These are phyloP conservation scores for Geotrichum fermentans DNA, from an alignment of 1,139 yeast species.

Conservation along the genomic window DNA sequence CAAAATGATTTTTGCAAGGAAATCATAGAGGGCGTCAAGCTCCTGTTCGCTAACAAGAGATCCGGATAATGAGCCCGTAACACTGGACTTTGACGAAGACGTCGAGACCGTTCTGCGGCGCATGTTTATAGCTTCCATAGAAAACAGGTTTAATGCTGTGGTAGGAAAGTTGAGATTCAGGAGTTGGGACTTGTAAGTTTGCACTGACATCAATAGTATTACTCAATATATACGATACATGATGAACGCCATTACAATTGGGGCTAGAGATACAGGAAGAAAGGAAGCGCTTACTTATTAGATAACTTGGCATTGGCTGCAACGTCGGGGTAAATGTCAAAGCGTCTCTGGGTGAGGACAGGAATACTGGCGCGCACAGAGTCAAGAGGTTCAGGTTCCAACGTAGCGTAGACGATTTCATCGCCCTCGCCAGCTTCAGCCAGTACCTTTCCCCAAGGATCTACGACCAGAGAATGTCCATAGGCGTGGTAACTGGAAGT, in stretches of 20 bases:
- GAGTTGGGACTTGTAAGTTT: neutral
- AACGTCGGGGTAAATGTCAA: constrained; percentile 76
- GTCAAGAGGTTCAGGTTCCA: constrained; percentile 60
- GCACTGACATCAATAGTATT: too few relatives aligned
- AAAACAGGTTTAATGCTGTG: neutral
- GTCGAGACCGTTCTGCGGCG: constrained; percentile 31
- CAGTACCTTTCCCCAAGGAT: constrained; percentile 75
- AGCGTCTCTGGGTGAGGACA: constrained; percentile 71
- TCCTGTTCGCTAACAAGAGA: constrained; percentile 29
- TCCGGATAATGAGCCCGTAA: constrained; percentile 16
- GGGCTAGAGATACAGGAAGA: too few relatives aligned
- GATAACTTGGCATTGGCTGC: too few relatives aligned
- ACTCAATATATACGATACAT: too few relatives aligned
- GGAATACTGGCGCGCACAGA: constrained; percentile 71
- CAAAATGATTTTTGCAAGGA: constrained; percentile 43
- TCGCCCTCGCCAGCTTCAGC: constrained; percentile 85
- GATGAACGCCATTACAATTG: too few relatives aligned
- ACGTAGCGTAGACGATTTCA: constrained; percentile 72
- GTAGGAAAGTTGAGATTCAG: neutral
- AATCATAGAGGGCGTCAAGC: constrained; percentile 40
- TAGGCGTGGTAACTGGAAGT: constrained; percentile 77
- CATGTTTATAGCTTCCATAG: constrained; percentile 21
- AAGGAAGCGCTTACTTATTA: too few relatives aligned
- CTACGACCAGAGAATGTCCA: constrained; percentile 85
- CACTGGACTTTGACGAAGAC: constrained; percentile 30